Percentiles rank a stretch among this genome's conserved stretches.
phyloP scores from a whole-genome alignment of 768 basidiomycete genomes.

The Dacryopinax spathularia region DNA sequence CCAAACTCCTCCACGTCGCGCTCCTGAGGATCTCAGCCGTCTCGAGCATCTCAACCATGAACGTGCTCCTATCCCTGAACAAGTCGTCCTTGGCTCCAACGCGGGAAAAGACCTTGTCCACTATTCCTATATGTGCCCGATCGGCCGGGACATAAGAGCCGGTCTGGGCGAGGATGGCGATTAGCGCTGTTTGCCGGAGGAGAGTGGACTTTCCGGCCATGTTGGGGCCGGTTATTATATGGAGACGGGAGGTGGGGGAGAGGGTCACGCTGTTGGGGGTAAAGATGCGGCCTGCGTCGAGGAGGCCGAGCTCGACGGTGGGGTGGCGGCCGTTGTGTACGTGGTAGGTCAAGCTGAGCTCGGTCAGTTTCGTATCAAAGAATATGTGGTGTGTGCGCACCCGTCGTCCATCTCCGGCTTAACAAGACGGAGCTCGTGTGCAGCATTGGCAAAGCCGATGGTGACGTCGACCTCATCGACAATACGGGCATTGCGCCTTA shows the following conservation, averaged over 20 bases:
- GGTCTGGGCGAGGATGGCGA: conserved; percentile 77
- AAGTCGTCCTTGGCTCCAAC: conserved; percentile 92
- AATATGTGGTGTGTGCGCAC: conserved; percentile 31
- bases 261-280: conserved; percentile 70
- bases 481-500: conserved; percentile 63
- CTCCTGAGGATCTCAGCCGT: conserved; percentile 77
- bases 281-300: conserved; percentile 59
- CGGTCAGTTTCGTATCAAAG: background rate
- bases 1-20: conserved; percentile 72
- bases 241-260: conserved; percentile 45
- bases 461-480: conserved; percentile 81
- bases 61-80: conserved; percentile 84
- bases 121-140: conserved; percentile 60
- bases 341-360: conserved; percentile 39
- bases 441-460: conserved; percentile 66
- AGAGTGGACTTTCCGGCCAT: conserved; percentile 89
- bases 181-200: conserved; percentile 79
- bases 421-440: conserved; percentile 60
- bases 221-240: conserved; percentile 86
- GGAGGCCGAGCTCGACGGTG: conserved; percentile 76
- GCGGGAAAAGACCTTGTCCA: conserved; percentile 86
- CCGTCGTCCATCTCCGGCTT: conserved; percentile 54
- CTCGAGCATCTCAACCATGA: conserved; percentile 98
- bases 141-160: conserved; percentile 92
- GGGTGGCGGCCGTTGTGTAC: conserved; percentile 80